These are phyloP conservation scores for Sordariomycetes sp. DNA, from an alignment of 2,329 filamentous ascomycete genomes.

Conservation along the genomic window DNA sequence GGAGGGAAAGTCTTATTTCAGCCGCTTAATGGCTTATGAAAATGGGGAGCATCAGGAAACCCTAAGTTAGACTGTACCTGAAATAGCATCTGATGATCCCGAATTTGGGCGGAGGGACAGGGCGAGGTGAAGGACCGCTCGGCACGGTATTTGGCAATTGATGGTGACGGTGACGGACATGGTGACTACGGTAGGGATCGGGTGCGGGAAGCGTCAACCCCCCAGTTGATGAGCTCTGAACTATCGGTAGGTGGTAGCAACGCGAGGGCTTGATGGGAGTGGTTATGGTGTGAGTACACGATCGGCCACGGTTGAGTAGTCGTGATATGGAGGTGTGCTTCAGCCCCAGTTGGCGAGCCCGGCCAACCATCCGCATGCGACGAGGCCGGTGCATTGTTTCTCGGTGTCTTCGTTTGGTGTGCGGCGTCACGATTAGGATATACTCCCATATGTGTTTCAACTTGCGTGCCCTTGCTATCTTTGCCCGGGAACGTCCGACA, in stretches of 20 bases:
- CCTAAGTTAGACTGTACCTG: not conserved
- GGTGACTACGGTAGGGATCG: not conserved
- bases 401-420: not conserved
- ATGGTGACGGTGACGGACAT: not conserved
- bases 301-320: not conserved
- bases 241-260: not conserved
- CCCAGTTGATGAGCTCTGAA: not conserved
- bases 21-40: not conserved
- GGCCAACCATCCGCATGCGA: not conserved
- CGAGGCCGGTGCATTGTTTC: not conserved
- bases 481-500: not conserved
- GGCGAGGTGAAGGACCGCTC: not conserved
- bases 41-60: not conserved
- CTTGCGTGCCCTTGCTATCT: not conserved
- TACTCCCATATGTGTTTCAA: not conserved
- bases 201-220: not conserved
- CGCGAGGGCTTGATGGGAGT: not conserved
- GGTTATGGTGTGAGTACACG: not conserved
- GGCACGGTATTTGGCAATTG: not conserved
- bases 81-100: conserved; percentile 1
- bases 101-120: not conserved
- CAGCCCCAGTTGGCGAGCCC: not conserved
- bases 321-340: not conserved
- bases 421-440: not conserved
- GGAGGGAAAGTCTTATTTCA: not conserved